Evolutionary conservation across 1,284 basidiomycete species (phyloP), one percentile per base, ranked within the genome.

Genomic region (Ustilago shanxiensis): DNA sequence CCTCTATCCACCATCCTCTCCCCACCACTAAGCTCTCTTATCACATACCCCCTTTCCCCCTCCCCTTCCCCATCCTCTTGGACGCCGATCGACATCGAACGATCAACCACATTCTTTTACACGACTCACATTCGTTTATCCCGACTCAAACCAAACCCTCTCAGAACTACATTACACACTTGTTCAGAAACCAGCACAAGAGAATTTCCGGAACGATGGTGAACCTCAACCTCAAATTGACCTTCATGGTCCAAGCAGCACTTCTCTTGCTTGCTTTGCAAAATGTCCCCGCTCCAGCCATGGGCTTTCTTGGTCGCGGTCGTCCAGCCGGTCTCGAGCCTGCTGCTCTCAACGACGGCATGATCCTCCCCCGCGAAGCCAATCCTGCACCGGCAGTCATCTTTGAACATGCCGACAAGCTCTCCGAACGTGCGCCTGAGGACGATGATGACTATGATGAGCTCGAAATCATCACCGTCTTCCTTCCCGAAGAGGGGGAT

Each of bases 391-490:
- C 60, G 10, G 52, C 57, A 9, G 54, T 50, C 1, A 6, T 56
- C 2, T 60, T 75, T 28, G 64, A 75, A 39, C 54, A 62, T 41
- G 72, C 67, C 29, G 67, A 60, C 29, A 35, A 18, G 2, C 49
- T 37, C 18, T 2, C 24, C 47, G 51, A 67, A 31, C 65, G 57
- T 31, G n/a, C 24, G 3, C 22, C 41, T 3, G 60, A 72, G 1
- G 70, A 72, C 22, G 67, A 75, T n/a, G 67, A 67, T 4, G 61
- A 71, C 5, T 71, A 59, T 35, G 65, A 72, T 45, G 68, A 72
- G 58, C 73, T 76, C 56, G 65, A 76, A 53, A 68, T 76, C 52
- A 67, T 76, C 54, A 76, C 68, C 16, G 59, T 71, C n/a, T 76
- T 76, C 61, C 50, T 71, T 9, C 73, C 73, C 31, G 64, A 71